phyloP scores from a whole-genome alignment of 768 basidiomycete genomes.

The Rhodosporidiobolus odoratus region DNA sequence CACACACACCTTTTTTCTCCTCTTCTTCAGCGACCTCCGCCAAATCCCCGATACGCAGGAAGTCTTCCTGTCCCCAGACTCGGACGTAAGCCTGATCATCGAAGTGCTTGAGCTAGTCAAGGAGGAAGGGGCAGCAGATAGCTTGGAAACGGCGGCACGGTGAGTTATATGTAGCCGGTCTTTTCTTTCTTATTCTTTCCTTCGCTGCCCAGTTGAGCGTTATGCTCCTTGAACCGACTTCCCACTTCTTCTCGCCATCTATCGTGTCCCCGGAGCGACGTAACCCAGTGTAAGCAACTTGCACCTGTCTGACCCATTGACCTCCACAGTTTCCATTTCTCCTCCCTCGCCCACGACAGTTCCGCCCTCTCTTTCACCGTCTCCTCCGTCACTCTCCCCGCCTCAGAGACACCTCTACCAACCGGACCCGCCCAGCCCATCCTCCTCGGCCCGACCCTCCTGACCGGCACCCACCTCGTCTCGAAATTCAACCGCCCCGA shows the following conservation, averaged over 20 bases:
- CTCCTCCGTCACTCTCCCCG: slow-evolving; percentile 46
- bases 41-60: slow-evolving; percentile 94
- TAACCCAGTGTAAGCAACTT: too few relatives aligned
- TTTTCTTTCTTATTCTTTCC: too few relatives aligned
- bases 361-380: slow-evolving; percentile 57
- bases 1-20: neutral
- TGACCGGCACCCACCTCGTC: slow-evolving; percentile 66
- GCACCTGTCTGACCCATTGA: neutral
- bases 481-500: slow-evolving; percentile 65
- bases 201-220: too few relatives aligned
- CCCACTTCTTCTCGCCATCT: neutral
- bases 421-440: slow-evolving; percentile 52
- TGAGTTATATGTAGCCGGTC: slow-evolving; percentile 48
- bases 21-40: slow-evolving; percentile 59
- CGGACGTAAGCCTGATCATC: slow-evolving; percentile 68
- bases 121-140: slow-evolving; percentile 49
- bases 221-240: too few relatives aligned
- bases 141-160: slow-evolving; percentile 64
- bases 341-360: slow-evolving; percentile 86
- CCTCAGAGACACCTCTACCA: slow-evolving; percentile 47
- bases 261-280: too few relatives aligned
- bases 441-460: slow-evolving; percentile 50
- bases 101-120: slow-evolving; percentile 74
- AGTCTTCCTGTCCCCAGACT: slow-evolving; percentile 70
- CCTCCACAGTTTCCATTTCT: slow-evolving; percentile 75